Percentiles rank a stretch among this genome's conserved stretches.
These are phyloP conservation scores for Blastocystis sp. DNA, from an alignment of 352 stramenopile species.

Conservation along the genomic window DNA sequence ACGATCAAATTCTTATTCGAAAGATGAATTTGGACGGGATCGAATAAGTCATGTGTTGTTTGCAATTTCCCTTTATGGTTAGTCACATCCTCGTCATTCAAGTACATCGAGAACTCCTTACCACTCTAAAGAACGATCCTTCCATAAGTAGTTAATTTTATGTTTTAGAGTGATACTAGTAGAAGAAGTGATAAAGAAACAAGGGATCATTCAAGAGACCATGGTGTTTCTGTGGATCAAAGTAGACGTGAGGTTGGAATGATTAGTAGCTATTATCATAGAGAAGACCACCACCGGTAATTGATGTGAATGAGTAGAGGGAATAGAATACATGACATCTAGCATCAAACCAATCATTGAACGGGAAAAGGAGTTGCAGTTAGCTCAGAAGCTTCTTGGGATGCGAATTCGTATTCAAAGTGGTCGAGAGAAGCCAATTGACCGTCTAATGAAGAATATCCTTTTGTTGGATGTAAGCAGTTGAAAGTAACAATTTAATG, in stretches of 20 bases:
- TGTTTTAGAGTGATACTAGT: neutral
- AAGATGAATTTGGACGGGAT: neutral
- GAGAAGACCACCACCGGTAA: neutral
- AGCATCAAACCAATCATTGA: neutral
- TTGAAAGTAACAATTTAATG: neutral
- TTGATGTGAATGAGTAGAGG: neutral
- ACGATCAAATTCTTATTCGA: neutral
- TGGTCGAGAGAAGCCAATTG: conserved; percentile 88
- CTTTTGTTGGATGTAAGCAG: conserved; percentile 78
- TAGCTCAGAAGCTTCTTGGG: conserved; percentile 33
- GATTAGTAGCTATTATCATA: neutral
- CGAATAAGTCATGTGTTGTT: neutral
- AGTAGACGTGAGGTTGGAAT: neutral
- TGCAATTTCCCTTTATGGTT: neutral
- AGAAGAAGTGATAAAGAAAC: neutral
- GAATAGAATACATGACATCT: neutral
- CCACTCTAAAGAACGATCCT: neutral
- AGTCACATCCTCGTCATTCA: neutral
- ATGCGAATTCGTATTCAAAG: conserved; percentile 79
- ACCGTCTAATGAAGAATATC: conserved; percentile 94
- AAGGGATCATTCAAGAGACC: neutral
- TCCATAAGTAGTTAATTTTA: neutral
- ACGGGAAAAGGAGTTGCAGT: neutral
- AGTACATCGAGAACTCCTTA: neutral
- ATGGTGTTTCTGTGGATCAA: neutral